A percentile compares a stretch with the other conserved stretches of the same genome.
Evolutionary conservation across 2,329 filamentous ascomycete species (phyloP).

Genomic region (Phyllosticta paracitricarpa): DNA sequence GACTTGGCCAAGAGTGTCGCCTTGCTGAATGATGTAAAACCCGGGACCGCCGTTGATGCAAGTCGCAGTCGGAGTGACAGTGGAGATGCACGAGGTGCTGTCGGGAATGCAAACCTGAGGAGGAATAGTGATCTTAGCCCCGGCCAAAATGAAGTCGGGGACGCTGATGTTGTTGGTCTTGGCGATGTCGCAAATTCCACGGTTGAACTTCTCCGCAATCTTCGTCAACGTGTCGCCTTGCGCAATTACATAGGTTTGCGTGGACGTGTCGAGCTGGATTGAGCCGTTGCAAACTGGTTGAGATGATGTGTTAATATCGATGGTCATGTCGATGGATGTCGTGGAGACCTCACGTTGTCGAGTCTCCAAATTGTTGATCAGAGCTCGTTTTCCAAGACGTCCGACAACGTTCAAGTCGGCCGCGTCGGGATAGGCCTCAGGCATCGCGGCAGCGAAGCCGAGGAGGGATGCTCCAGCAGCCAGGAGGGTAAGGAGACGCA

Average conservation of each 20-base stretch:
- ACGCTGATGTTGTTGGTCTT: slow-evolving; percentile 8
- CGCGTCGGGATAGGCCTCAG: background rate
- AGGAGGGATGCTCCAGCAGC: background rate
- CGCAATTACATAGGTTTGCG: slow-evolving; percentile 2
- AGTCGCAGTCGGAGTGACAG: slow-evolving; percentile 11
- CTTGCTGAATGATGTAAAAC: slow-evolving; percentile 15
- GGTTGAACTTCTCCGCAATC: slow-evolving; percentile 2
- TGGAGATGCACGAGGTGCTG: slow-evolving; percentile 15
- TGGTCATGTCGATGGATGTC: background rate
- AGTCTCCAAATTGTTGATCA: background rate
- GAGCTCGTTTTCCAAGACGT: background rate
- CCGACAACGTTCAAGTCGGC: background rate
- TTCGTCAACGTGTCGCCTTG: slow-evolving; percentile 11
- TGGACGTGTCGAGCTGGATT: background rate
- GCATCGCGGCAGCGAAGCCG: background rate
- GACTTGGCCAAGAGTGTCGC: slow-evolving; percentile 16
- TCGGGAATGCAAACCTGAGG: slow-evolving; percentile 12
- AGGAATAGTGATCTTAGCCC: slow-evolving; percentile 8
- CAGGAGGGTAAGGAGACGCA: background rate
- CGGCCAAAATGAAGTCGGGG: slow-evolving; percentile 6
- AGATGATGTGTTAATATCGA: background rate
- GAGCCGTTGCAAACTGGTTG: slow-evolving; percentile 3
- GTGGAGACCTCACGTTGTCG: background rate
- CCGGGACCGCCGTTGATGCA: slow-evolving; percentile 16
- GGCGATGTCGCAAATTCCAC: slow-evolving; percentile 12